phyloP scores from a whole-genome alignment of 1,139 yeast species.

The Diutina sp. region DNA sequence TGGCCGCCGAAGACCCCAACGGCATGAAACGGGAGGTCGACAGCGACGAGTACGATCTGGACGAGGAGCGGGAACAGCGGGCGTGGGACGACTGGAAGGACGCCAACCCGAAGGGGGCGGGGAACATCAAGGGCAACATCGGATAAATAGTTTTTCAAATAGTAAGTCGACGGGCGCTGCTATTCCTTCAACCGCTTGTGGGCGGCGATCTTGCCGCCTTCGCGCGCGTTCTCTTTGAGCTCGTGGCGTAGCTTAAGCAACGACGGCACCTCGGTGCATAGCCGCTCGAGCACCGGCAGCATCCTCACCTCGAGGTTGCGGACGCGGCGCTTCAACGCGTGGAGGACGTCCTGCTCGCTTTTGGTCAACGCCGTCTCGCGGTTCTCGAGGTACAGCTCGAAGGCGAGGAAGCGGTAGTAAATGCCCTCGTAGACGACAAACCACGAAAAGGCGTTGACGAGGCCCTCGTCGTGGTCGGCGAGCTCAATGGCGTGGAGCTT shows the following conservation, averaged over 20 bases:
- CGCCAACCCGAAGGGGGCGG: slow-evolving; percentile 75
- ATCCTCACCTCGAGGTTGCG: neutral
- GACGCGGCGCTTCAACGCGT: neutral
- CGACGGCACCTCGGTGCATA: neutral
- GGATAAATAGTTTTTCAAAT: neutral
- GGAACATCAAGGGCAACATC: slow-evolving; percentile 47
- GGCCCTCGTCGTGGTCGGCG: neutral
- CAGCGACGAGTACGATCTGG: slow-evolving; percentile 25
- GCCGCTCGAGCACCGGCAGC: neutral
- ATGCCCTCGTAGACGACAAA: neutral
- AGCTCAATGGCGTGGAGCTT: neutral
- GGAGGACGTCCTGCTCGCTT: neutral
- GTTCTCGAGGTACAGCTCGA: neutral
- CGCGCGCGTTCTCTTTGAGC: neutral
- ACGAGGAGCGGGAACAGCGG: slow-evolving; percentile 46
- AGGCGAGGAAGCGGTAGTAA: neutral
- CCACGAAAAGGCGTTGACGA: neutral
- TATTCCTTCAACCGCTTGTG: neutral
- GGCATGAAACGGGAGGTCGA: slow-evolving; percentile 13
- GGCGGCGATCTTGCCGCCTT: neutral
- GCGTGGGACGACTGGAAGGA: slow-evolving; percentile 93
- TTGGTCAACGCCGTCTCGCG: neutral
- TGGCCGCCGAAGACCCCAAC: slow-evolving; percentile 39
- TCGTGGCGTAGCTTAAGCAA: slow-evolving; percentile 1
- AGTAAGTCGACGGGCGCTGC: neutral